Base-by-base conservation (phyloP, 1,139 yeast species). In the Debaryomyces sp. region DNA sequence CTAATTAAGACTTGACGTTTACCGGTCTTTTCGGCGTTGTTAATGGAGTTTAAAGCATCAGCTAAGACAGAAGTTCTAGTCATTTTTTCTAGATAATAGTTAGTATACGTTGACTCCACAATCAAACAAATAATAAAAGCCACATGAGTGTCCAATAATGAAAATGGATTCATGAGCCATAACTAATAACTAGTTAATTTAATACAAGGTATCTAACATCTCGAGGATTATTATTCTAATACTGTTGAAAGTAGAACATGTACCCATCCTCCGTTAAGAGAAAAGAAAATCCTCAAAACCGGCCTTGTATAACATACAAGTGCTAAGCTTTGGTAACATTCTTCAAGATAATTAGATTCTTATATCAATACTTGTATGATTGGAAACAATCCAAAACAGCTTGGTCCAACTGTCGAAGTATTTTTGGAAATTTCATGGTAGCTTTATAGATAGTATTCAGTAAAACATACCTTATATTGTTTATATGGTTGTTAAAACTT, bases 21-120 rank as follows among this genome's bases (percentile, higher is more conserved):
- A 77, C 98, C 97, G 72, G 96, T 85, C 80, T 90, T 91, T 81
- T 92, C 97, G 76, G 98, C 98, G 75, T 91, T 92, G 90, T 90
- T 89, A 74, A 92, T 91, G 66, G 96, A 84, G 76, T 92, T 91
- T 71, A 92, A 87, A 72, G 97, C 97, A 81, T 92, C 98, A 70
- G 97, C 97, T 77, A 92, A 87, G 73, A 88, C 97, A 62, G 98
- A 92, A 66, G 96, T 81, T 82, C 97, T 91, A 73, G 97, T 89
- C 97, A 91, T 89, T 76, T 70, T 77, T 41, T 26, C 32, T 21
- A 22, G 21, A 35, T 7, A 17, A 3, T 15, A 3, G 56, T 54
- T 53, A 53, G 56, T 53, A 54, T 21, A 17, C 32, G 26, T 32
- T 36, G 29, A 40, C 37, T 38, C 33, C 40, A 34, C 42, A 46